phyloP scores from a whole-genome alignment of 225 moss, liverwort and hornwort species.

The Bryum argenteum region DNA sequence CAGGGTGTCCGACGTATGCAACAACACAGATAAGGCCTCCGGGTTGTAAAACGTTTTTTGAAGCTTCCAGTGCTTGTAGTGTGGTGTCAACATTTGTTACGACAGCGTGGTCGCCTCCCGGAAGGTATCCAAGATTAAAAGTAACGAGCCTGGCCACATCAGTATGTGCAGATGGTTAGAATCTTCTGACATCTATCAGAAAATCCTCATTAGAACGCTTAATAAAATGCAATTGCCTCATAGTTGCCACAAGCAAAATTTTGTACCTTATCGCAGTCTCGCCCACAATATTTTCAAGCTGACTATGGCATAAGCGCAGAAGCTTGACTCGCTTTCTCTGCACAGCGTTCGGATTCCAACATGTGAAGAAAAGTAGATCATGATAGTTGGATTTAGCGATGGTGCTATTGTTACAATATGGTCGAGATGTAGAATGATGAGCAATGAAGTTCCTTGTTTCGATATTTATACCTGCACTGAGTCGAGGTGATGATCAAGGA shows the following conservation, averaged over 20 bases:
- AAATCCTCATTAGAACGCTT: too few relatives aligned
- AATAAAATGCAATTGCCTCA: conserved; percentile 10
- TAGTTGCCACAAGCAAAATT: background rate
- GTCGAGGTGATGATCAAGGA: conserved; percentile 70
- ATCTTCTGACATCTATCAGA: too few relatives aligned
- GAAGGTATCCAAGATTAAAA: conserved; percentile 94
- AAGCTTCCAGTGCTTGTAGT: conserved; percentile 67
- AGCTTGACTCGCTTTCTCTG: conserved; percentile 81
- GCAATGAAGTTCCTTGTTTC: conserved; percentile 2
- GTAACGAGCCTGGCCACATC: conserved; percentile 63
- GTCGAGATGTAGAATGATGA: conserved; percentile 1
- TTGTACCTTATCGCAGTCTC: conserved; percentile 47
- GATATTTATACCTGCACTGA: conserved; percentile 55
- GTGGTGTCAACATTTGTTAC: conserved; percentile 67
- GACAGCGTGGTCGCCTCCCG: conserved; percentile 82
- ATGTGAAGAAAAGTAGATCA: background rate
- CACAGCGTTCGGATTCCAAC: conserved; percentile 25
- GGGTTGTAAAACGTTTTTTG: conserved; percentile 65
- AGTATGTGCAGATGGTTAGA: conserved; percentile 26
- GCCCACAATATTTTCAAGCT: conserved; percentile 69
- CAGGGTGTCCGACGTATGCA: conserved; percentile 87
- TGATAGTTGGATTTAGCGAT: background rate
- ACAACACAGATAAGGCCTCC: conserved; percentile 83
- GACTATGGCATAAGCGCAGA: conserved; percentile 87
- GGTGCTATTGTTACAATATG: background rate